Percentiles rank a stretch among this genome's conserved stretches.
Conservation (phyloP, 805 yeast genomes). For the Pichia heedii region DNA sequence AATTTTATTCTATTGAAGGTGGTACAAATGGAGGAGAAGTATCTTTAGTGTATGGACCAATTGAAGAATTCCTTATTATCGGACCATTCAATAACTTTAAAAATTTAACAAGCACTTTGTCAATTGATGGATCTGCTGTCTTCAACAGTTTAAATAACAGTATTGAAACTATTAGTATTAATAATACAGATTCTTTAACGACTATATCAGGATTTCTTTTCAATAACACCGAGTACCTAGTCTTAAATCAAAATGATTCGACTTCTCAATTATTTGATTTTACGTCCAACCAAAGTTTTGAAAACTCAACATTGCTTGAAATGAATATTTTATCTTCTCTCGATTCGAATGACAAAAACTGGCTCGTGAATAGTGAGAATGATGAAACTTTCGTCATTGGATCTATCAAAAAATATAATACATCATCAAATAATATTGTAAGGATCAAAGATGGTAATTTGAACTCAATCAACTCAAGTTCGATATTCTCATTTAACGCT, state of each 20-base stretch:
- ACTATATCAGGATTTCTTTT: conserved; percentile 23
- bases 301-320: conserved; percentile 18
- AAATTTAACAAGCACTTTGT: conserved; percentile 20
- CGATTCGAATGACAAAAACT: neutral
- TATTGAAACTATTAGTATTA: conserved; percentile 31
- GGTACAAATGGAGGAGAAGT: conserved; percentile 31
- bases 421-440: conserved; percentile 13
- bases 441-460: conserved; percentile 5
- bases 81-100: conserved; percentile 31
- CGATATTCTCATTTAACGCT: conserved; percentile 6
- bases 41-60: conserved; percentile 15
- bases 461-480: neutral
- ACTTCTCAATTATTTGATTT: conserved; percentile 34
- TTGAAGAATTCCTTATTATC: conserved; percentile 31
- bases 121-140: conserved; percentile 21
- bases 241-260: conserved; percentile 24
- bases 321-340: conserved; percentile 27
- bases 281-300: conserved; percentile 29
- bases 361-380: neutral
- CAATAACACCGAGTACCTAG: conserved; percentile 32
- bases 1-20: conserved; percentile 20
- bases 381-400: conserved; percentile 15
- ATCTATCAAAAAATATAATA: conserved; percentile 14
- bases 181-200: conserved; percentile 12
- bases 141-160: conserved; percentile 24